A percentile compares a stretch with the other conserved stretches of the same genome.
Conservation (phyloP, 2,329 filamentous ascomycete genomes). For the Drechslera avenae region DNA sequence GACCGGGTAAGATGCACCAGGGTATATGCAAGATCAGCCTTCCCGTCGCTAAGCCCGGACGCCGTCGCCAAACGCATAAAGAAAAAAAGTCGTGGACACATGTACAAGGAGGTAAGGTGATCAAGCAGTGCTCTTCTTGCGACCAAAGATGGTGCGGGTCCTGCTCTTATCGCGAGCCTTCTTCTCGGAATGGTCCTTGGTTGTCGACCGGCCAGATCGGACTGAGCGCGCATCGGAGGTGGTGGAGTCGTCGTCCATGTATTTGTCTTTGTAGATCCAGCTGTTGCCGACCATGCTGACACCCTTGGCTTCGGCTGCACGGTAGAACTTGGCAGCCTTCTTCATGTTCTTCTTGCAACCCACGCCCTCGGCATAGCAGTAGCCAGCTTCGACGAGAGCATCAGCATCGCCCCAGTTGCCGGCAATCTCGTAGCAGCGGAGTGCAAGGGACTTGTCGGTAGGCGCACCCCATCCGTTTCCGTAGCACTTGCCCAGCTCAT, state of each 20-base stretch:
- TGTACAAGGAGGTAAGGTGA: conserved; percentile 31
- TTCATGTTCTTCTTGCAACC: conserved; percentile 96
- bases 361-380: conserved; percentile 91
- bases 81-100: conserved; percentile 42
- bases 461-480: conserved; percentile 98
- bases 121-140: conserved; percentile 55
- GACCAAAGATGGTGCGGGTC: conserved; percentile 73
- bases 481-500: conserved; percentile 94
- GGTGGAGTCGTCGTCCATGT: conserved; percentile 63
- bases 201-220: conserved; percentile 54
- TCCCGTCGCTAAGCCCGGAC: conserved; percentile 33
- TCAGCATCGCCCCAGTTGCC: conserved; percentile 95
- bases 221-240: conserved; percentile 50
- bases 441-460: conserved; percentile 83
- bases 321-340: conserved; percentile 89
- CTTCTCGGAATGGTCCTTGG: conserved; percentile 55
- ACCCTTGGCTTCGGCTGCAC: conserved; percentile 86
- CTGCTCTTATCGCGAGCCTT: conserved; percentile 77
- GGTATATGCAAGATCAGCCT: conserved; percentile 40
- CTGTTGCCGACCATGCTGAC: conserved; percentile 98
- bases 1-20: conserved; percentile 7
- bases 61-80: conserved; percentile 40
- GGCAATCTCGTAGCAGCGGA: conserved; percentile 96
- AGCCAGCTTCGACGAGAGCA: conserved; percentile 90
- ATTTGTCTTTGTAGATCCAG: conserved; percentile 98